phyloP scores from a whole-genome alignment of 495 filamentous ascomycete genomes.

The Annulohypoxylon stygium region DNA sequence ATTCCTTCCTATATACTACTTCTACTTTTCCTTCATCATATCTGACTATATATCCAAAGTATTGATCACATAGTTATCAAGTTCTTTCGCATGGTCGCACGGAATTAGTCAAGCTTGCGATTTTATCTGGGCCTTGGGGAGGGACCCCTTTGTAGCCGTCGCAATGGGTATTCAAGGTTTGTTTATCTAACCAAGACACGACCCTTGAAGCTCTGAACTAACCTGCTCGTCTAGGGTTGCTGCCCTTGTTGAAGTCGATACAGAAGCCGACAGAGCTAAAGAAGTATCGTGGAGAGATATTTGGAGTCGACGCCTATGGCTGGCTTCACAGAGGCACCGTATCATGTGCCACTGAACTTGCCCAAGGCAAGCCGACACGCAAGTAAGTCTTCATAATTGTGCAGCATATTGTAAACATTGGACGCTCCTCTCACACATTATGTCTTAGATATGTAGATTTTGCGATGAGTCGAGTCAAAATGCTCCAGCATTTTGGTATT shows the following conservation, averaged over 20 bases:
- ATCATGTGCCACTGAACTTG: conserved; percentile 91
- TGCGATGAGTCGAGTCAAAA: conserved; percentile 87
- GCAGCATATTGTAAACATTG: not conserved
- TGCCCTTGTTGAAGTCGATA: conserved; percentile 94
- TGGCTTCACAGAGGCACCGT: conserved; percentile 97
- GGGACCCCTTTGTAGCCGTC: conserved; percentile 37
- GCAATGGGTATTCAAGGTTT: conserved; percentile 81
- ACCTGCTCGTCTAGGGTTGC: conserved; percentile 71
- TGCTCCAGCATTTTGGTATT: conserved; percentile 93
- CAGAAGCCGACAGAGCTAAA: conserved; percentile 89
- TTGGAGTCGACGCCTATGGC: conserved; percentile 96
- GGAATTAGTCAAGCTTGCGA: conserved; percentile 7
- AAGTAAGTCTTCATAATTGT: conserved; percentile 68
- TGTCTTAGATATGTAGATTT: conserved; percentile 85
- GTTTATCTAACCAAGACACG: conserved; percentile 1
- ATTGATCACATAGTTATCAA: not conserved
- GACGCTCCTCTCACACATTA: conserved; percentile 18
- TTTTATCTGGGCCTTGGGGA: conserved; percentile 17
- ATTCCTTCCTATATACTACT: not conserved
- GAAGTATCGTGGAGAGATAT: conserved; percentile 86
- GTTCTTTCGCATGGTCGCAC: conserved; percentile 24
- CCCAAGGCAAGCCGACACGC: conserved; percentile 84
- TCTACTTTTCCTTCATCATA: not conserved
- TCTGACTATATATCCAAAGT: not conserved
- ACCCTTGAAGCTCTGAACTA: conserved; percentile 32